Conservation (phyloP, 495 filamentous ascomycete species). For the Aspergillus haitiensis region DNA sequence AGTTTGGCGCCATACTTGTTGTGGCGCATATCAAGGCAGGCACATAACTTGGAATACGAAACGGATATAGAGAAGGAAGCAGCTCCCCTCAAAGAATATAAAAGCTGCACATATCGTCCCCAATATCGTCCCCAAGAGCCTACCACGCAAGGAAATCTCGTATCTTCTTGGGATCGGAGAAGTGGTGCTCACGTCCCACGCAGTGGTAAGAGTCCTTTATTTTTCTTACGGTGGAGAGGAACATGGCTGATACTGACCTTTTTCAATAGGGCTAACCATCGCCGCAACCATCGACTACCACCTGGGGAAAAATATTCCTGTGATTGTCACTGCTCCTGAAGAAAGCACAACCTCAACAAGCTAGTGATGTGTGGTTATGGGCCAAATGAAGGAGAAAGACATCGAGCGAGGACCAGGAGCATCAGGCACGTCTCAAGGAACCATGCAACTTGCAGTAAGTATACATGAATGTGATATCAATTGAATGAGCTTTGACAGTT, state of each 20-base stretch:
- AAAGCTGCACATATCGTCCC: conserved; percentile 27
- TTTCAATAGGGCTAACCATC: neutral
- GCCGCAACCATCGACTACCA: neutral
- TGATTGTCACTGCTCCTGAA: neutral
- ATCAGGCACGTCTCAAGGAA: neutral
- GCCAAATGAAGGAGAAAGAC: neutral
- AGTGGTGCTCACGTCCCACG: conserved; percentile 4
- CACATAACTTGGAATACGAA: no score
- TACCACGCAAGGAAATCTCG: conserved; percentile 16
- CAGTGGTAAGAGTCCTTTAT: conserved; percentile 9
- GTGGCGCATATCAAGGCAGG: no score
- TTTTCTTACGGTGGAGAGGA: neutral
- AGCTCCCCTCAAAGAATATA: neutral
- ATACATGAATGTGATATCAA: neutral
- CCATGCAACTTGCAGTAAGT: neutral
- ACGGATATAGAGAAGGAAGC: no score
- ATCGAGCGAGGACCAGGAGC: neutral
- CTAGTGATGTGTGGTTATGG: neutral
- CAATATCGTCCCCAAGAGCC: conserved; percentile 22
- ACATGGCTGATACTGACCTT: neutral
- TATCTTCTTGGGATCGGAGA: conserved; percentile 23
- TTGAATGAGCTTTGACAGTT: neutral
- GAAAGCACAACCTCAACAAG: neutral
- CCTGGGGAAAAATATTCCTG: neutral
- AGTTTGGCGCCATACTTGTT: conserved; percentile 21